Evolutionary conservation across 163 green algal genomes (phyloP), one percentile per base, ranked within the genome.

Genomic region (Trebouxiophyceae sp.): DNA sequence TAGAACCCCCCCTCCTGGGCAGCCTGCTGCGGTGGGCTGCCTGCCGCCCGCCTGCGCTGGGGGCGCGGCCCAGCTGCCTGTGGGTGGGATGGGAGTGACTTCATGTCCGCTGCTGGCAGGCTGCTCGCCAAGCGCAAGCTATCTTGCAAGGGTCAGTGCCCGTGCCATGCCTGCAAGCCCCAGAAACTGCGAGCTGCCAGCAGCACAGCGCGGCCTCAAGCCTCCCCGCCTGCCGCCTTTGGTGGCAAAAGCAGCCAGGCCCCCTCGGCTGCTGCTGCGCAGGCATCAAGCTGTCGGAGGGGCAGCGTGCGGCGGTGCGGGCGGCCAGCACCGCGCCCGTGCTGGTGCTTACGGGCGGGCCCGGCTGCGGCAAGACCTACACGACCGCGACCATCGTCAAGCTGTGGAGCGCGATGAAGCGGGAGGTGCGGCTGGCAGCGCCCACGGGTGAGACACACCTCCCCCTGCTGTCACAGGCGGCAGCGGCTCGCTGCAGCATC

Each of bases 291-390:
- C 67, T 86, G 31, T 77, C 67, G n/a, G 59, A 72, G 27, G 77
- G 77, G 20, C 84, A 91, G 78, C 27, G 22, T 29, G 60, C 61
- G 28, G 83, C 84, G 1, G 65, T 91, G 0, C 39, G 74, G 60
- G 33, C 65, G 30, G 84, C 84, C 24, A 62, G 58, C 16, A 65
- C 45, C 19, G 67, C 79, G 4, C 84, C 76, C 2, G 30, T 91
- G 24, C 67, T 87, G 58, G 69, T 91, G 26, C 62, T 92, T 19
- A 92, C 85, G 4, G 85, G 85, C 19, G 85, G 84, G 2, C 84
- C 85, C 6, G 85, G 85, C 26, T 89, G 80, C 39, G 85, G 85
- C 67, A 92, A 92, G 74, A 92, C 85, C 1, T 82, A 71, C 28
- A 74, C 63, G 60, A 81, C 84, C 34, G 58, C 67, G 29, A 68